Evolutionary conservation across 2,329 filamentous ascomycete species (phyloP).

Genomic region (Alternaria sp.): DNA sequence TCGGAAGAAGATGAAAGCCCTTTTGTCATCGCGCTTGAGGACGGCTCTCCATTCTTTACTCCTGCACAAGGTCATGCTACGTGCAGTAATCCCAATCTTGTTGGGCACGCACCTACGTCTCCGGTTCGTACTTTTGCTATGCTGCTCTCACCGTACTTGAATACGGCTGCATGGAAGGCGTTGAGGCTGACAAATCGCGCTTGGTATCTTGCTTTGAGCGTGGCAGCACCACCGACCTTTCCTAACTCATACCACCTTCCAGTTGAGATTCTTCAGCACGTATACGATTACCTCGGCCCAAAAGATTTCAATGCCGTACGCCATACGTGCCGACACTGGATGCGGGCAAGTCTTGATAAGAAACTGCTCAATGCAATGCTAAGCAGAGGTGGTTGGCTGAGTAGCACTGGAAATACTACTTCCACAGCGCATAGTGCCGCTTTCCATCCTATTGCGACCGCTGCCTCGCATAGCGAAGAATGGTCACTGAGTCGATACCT

Average conservation of each 20-base stretch:
- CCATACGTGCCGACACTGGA: conserved; percentile 66
- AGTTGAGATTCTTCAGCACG: conserved; percentile 57
- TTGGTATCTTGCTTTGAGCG: conserved; percentile 43
- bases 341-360: conserved; percentile 62
- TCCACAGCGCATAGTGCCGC: not conserved
- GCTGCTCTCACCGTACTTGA: conserved; percentile 21
- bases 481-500: conserved; percentile 56
- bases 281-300: conserved; percentile 55
- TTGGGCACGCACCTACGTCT: not conserved
- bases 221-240: conserved; percentile 25
- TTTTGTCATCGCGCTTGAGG: conserved; percentile 7
- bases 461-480: conserved; percentile 20
- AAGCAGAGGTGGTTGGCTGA: conserved; percentile 60
- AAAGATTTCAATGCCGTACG: conserved; percentile 66
- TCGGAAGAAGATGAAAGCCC: conserved; percentile 22
- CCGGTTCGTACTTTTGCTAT: not conserved
- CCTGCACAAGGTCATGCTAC: not conserved
- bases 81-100: not conserved
- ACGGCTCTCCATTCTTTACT: not conserved
- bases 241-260: conserved; percentile 47
- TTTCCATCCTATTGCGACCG: not conserved
- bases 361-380: conserved; percentile 61
- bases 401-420: conserved; percentile 8
- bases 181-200: conserved; percentile 44
- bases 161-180: conserved; percentile 19